Percentiles rank a stretch among this genome's conserved stretches.
Conservation (phyloP, 2,329 filamentous ascomycete genomes). For the Trichoderma harzianum region DNA sequence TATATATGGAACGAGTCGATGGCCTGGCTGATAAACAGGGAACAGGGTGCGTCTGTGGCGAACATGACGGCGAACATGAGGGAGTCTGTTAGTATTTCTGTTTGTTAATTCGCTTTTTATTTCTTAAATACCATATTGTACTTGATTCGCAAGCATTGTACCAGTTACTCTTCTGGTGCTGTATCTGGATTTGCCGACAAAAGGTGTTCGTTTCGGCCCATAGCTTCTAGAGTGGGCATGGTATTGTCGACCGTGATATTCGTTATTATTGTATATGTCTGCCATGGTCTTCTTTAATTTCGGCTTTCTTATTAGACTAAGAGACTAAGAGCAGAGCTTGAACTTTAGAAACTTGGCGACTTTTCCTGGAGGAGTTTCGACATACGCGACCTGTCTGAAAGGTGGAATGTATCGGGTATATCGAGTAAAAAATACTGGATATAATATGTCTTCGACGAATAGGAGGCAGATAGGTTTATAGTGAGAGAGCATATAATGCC, state of each 20-base stretch:
- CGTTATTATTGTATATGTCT: not conserved
- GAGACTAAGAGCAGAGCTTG: not conserved
- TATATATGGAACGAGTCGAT: not conserved
- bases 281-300: too few species aligned
- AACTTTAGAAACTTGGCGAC: not conserved
- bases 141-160: not conserved
- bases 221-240: not conserved
- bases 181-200: not conserved
- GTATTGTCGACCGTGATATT: not conserved
- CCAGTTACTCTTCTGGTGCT: not conserved
- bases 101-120: not conserved
- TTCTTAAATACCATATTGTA: not conserved
- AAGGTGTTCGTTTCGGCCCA: not conserved
- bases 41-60: not conserved
- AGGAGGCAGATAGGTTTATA: accelerated
- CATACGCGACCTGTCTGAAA: not conserved
- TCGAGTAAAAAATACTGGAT: not conserved
- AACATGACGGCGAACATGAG: not conserved
- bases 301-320: too few species aligned
- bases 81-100: not conserved
- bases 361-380: not conserved
- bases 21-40: not conserved
- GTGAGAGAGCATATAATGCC: not conserved
- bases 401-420: not conserved
- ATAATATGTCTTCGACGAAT: not conserved